Evolutionary conservation across 2,329 filamentous ascomycete species (phyloP), one percentile per base, ranked within the genome.

Genomic region (Pseudogymnoascus sp.): DNA sequence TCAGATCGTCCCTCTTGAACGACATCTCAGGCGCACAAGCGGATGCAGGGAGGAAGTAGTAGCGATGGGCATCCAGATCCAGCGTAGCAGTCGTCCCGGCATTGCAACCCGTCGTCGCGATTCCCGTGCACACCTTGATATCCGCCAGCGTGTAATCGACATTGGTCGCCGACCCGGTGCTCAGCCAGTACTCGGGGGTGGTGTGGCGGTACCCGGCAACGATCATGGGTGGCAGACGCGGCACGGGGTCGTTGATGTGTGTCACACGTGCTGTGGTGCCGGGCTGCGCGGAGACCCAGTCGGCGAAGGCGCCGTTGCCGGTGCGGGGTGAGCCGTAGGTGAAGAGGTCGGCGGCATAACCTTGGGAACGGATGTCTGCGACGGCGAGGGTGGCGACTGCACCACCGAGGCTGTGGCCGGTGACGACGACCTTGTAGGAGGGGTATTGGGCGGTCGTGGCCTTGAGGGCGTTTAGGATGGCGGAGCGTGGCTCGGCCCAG

Each of bases 381-480:
- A 78, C 82, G 0, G 78, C 86, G 4, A 90, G 70, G 6, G 80
- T 83, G 38, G 81, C 84, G 2, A 90, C 75, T 6, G 85, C 85
- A 25, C 77, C 87, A 57, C 87, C 87, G 3, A 90, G 81, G 8
- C 84, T 87, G 75, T 90, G 87, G 36, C 87, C 88, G 0, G 85
- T 84, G n/a, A 80, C 71, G 15, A 86, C 70, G 69, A 88, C 69
- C 50, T 71, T 71, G 75, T 80, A 87, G 57, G 63, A 64, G 1
- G 84, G 82, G 73, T 83, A 73, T 28, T 75, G 70, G 22, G 47
- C 50, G 20, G 18, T 25, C 2, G 62, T 47, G 39, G 62, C n/a
- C 4, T 71, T 64, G 20, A 88, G 69, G 60, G 76, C 77, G 1
- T 68, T 65, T 6, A 80, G 65, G 14, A 81, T 77, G 4, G 68